Evolutionary conservation across 148 eudicot species (phyloP), one percentile per base, ranked within the genome.

Genomic region (Agrostemma githago): DNA sequence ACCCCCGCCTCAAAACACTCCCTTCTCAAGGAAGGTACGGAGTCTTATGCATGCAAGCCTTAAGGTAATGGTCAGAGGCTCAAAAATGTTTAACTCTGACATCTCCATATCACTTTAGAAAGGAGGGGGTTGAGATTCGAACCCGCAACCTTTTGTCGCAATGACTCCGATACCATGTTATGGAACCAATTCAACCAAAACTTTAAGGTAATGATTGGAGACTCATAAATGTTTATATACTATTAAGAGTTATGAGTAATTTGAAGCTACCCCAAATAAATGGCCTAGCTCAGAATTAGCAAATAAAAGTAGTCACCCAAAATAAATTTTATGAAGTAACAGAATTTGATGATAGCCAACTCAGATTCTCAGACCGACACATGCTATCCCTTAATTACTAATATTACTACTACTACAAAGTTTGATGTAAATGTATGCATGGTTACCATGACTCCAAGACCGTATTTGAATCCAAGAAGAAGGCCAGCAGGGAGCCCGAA

Each of bases 401-500:
- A 3, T 19, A 8, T 26, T 5, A 57, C 46, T 4, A 57, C 46
- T 4, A 2, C 68, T 67, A 37, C 54, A 67, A 62, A 43, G 8
- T 16, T 53, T 12, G 57, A 56, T 63, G 37, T 10, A 37, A 71
- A 65, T 20, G 16, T 12, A 20, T 48, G 53, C 64, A 61, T 10
- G 21, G 14, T 58, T 85, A 90, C 96, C 89, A 72, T 79, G 61
- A 62, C 89, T 64, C 90, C 92, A 56, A 86, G 76, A 48, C 66
- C 76, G 17, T 85, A 81, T 43, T 72, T 84, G 82, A 88, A 91
- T 40, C 96, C 96, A 44, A 91, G 69, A 5, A 89, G 46, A 19
- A 91, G 82, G 53, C 93, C 96, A 59, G 88, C 87, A 34, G 96
- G 93, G 71, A 91, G 75, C 66, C 96, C 96, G 56, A 91, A 76